Evolutionary conservation across 2,329 filamentous ascomycete species (phyloP), one percentile per base, ranked within the genome.

Genomic region (Fusarium sp.): DNA sequence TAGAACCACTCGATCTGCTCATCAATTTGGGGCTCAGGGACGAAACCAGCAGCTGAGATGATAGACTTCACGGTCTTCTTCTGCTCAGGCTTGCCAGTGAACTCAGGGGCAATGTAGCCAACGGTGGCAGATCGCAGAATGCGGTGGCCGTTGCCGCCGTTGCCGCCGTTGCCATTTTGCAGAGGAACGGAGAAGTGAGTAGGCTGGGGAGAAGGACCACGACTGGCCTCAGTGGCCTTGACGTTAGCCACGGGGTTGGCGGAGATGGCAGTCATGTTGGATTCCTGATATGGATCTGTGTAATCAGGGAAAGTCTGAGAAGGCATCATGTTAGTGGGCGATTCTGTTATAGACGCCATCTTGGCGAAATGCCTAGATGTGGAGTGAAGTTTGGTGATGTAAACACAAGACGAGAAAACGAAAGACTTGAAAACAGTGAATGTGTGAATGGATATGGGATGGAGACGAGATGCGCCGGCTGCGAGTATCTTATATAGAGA

Each of bases 1-100:
- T 99, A 99, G 87, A 99, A 99, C 95, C 96, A 99, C 68, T 90
- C 88, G 57, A 95, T 93, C 84, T 99, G 95, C 31, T 91, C 88
- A 71, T 97, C 93, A 71, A 98, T 89, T 74, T 97, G 93, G 58
- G 92, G 87, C 64, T 89, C 88, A 4, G 96, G 96, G 70, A 99
- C 93, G 89, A 97, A 98, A 68, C 92, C 93, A 79, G 92, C 93
- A 73, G 91, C 89, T 79, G 90, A 88, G 76, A 98, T 91, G 79
- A 92, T 86, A 74, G 92, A 91, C 90, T 94, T 95, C 80, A 98
- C 95, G 80, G 91, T 86, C 80, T 93, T 89, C 91, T 97, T 97
- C 87, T 99, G 96, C 81, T 94, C 91, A 73, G 91, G 88, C 86
- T 97, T 98, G 81, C 95, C 96, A 81, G 94, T 91, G 80, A 99